A percentile compares a stretch with the other conserved stretches of the same genome.
Conservation (phyloP, 1,284 basidiomycete genomes). For the Sanghuangporus sanghuang region DNA sequence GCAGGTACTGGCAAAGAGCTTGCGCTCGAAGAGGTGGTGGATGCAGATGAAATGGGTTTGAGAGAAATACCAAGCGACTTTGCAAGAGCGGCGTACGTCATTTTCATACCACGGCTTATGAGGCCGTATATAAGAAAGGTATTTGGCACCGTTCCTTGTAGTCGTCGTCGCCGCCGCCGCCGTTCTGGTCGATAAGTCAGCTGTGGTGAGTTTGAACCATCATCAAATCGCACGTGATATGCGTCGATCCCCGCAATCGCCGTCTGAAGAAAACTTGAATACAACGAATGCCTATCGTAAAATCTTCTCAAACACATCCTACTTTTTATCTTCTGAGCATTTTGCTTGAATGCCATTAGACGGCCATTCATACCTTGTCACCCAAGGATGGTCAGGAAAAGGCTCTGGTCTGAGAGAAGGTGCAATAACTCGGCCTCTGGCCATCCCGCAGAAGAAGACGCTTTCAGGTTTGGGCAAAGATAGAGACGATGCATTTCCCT, state of each 20-base stretch:
- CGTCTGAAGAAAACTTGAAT: not conserved
- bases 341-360: conserved; percentile 58
- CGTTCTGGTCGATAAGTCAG: not conserved
- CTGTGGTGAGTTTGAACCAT: not conserved
- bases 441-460: conserved; percentile 80
- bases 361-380: conserved; percentile 70
- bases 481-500: conserved; percentile 88
- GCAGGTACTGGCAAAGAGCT: not conserved
- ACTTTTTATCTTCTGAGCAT: not conserved
- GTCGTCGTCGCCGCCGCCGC: not conserved
- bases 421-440: conserved; percentile 65
- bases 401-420: conserved; percentile 71
- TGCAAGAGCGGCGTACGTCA: conserved; percentile 16
- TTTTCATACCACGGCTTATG: not conserved
- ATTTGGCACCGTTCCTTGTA: not conserved
- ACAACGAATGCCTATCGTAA: not conserved
- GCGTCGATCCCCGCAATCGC: not conserved
- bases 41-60: conserved; percentile 7
- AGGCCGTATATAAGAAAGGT: not conserved
- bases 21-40: conserved; percentile 1
- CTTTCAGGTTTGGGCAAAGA: conserved; percentile 85
- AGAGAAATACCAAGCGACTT: conserved; percentile 14
- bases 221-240: not conserved
- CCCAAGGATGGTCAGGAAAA: conserved; percentile 85
- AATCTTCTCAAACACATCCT: not conserved